Evolutionary conservation across 1,284 basidiomycete species (phyloP), one percentile per base, ranked within the genome.

Genomic region (Ganoderma multipileum): DNA sequence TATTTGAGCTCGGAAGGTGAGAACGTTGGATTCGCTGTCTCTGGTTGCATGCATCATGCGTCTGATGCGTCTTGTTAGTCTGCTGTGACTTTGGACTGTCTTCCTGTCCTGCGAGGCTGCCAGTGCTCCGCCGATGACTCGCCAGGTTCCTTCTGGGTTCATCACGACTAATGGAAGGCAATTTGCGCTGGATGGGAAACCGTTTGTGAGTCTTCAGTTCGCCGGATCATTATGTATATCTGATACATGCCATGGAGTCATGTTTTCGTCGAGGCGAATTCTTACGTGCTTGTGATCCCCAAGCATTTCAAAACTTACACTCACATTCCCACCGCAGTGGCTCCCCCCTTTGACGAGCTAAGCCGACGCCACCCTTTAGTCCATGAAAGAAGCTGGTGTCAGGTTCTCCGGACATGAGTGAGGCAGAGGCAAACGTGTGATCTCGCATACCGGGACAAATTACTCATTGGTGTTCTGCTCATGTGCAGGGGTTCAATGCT

Each of bases 361-460:
- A 28, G 75, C 86, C 58, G 90, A 88, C 70, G 75, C 79, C 63
- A 89, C 88, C 1, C 80, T 92, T 52, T 81, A 82, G 16, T 86
- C 85, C 60, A 91, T 92, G 73, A 83, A 85, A 16, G 80, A 82
- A 12, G 80, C 83, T 5, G 89, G 89, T 1, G 83, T 90, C 70
- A 89, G 67, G 89, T 90, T 33, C 84, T 91, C 23, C 85, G 91
- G 44, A 83, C 88, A 6, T 92, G 91, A 90, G 90, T 86, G 42
- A 86, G 89, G 76, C 14, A 63, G n/a, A n/a, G n/a, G n/a, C n/a
- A n/a, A n/a, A 66, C 71, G 52, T 61, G 39, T 8, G 30, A 9
- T 50, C 18, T 18, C 42, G 7, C 2, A 4, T 7, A 28, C 16
- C 12, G 11, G 9, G 14, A 28, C 23, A 28, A 20, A 8, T 5